Evolutionary conservation across 805 yeast species (phyloP).

Genomic region (Monosporozyma aquatica): DNA sequence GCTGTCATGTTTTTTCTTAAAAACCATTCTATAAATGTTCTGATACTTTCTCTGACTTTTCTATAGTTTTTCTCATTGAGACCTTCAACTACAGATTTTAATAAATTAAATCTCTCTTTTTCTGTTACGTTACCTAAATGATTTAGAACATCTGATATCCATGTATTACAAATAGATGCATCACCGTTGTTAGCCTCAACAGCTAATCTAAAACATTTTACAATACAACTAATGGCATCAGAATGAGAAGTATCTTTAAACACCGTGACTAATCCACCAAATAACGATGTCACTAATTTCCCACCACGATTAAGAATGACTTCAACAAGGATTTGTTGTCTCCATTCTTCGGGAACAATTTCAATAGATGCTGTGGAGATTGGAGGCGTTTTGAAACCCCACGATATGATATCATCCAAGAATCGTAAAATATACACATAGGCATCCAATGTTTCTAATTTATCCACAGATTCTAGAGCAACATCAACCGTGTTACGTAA

Average conservation of each 20-base stretch:
- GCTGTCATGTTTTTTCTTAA: slow-evolving; percentile 59
- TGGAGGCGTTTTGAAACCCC: slow-evolving; percentile 81
- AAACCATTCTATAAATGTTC: slow-evolving; percentile 79
- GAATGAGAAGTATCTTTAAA: slow-evolving; percentile 62
- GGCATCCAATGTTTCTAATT: slow-evolving; percentile 61
- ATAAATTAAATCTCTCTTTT: slow-evolving; percentile 58
- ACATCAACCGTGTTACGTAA: slow-evolving; percentile 48
- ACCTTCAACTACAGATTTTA: slow-evolving; percentile 48
- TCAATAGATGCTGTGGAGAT: slow-evolving; percentile 51
- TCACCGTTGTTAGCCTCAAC: slow-evolving; percentile 37
- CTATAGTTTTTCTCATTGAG: slow-evolving; percentile 61
- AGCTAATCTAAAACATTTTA: slow-evolving; percentile 51
- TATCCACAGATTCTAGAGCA: slow-evolving; percentile 41
- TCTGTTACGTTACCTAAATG: slow-evolving; percentile 52
- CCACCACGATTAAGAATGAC: slow-evolving; percentile 50
- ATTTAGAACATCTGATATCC: slow-evolving; percentile 46
- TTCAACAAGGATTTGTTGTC: slow-evolving; percentile 36
- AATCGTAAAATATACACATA: slow-evolving; percentile 62
- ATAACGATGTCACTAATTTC: slow-evolving; percentile 39
- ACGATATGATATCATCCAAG: slow-evolving; percentile 70
- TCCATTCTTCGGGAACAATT: slow-evolving; percentile 47
- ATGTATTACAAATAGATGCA: slow-evolving; percentile 33
- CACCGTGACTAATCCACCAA: slow-evolving; percentile 60
- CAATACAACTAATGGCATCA: slow-evolving; percentile 67
- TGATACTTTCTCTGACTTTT: slow-evolving; percentile 59